Evolutionary conservation across 768 basidiomycete genomes (phyloP).

Genomic region (Kwoniella mangroviensis): DNA sequence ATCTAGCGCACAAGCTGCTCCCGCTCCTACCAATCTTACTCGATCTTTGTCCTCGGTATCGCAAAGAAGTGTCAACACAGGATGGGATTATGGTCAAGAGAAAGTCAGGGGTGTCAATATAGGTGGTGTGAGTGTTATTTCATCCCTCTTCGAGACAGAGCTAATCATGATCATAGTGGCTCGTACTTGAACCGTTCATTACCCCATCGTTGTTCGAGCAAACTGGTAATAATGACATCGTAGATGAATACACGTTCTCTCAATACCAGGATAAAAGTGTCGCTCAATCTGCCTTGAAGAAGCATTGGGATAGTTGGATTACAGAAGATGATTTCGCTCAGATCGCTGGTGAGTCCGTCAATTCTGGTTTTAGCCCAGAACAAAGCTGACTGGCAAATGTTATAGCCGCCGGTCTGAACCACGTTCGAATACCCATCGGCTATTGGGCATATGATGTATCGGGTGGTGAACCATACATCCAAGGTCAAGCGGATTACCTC

Average conservation of each 20-base stretch:
- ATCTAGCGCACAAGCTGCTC: constrained; percentile 8
- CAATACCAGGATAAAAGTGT: constrained; percentile 49
- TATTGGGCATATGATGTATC: constrained; percentile 55
- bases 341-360: constrained; percentile 49
- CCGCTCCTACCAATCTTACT: constrained; percentile 6
- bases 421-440: constrained; percentile 55
- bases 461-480: constrained; percentile 54
- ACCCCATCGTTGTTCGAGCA: constrained; percentile 53
- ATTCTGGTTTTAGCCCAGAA: not conserved
- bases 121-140: constrained; percentile 40
- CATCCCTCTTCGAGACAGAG: no score
- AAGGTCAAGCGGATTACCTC: constrained; percentile 53
- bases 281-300: constrained; percentile 38
- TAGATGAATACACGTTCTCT: constrained; percentile 57
- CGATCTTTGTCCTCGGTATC: not conserved
- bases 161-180: constrained; percentile 31
- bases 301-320: constrained; percentile 57
- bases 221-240: constrained; percentile 51
- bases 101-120: constrained; percentile 56
- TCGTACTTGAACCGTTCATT: constrained; percentile 54
- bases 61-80: constrained; percentile 47
- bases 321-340: constrained; percentile 58
- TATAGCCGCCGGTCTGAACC: constrained; percentile 42
- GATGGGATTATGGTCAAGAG: constrained; percentile 50
- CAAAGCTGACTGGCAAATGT: no score